Percentiles rank a stretch among this genome's conserved stretches.
phyloP scores from a whole-genome alignment of 1,139 yeast genomes.

The Blastobotrys indianensis region DNA sequence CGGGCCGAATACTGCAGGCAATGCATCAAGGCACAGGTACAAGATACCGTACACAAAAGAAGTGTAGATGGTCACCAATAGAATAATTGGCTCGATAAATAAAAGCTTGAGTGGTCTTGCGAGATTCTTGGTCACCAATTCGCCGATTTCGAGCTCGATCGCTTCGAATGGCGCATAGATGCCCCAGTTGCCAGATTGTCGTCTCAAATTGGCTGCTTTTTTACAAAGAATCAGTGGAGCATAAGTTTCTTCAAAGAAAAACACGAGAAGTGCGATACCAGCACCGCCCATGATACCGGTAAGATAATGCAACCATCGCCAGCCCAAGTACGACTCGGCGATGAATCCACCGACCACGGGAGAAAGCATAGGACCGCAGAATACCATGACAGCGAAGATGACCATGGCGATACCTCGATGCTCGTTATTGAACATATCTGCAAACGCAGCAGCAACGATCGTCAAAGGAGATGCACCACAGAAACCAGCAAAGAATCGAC shows the following conservation, averaged over 20 bases:
- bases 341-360: constrained; percentile 43
- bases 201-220: constrained; percentile 43
- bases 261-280: constrained; percentile 27
- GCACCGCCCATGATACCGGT: constrained; percentile 42
- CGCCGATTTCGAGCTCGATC: constrained; percentile 51
- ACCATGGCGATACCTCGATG: constrained; percentile 63
- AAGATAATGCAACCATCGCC: constrained; percentile 54
- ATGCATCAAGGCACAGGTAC: constrained; percentile 67
- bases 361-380: constrained; percentile 66
- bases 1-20: constrained; percentile 61
- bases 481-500: constrained; percentile 71
- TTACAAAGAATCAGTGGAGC: constrained; percentile 35
- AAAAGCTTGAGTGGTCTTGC: constrained; percentile 65
- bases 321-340: constrained; percentile 34
- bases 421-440: constrained; percentile 60
- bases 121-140: constrained; percentile 60
- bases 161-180: constrained; percentile 78
- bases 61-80: constrained; percentile 62
- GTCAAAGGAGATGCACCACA: constrained; percentile 75
- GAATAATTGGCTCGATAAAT: constrained; percentile 61
- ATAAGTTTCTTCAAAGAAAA: constrained; percentile 44
- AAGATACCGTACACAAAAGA: constrained; percentile 78
- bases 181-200: constrained; percentile 58
- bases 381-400: constrained; percentile 53
- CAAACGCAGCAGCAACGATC: constrained; percentile 72